Percentiles rank a stretch among this genome's conserved stretches.
phyloP scores from a whole-genome alignment of 495 filamentous ascomycete species.

The Aspergillus coremiiformis region DNA sequence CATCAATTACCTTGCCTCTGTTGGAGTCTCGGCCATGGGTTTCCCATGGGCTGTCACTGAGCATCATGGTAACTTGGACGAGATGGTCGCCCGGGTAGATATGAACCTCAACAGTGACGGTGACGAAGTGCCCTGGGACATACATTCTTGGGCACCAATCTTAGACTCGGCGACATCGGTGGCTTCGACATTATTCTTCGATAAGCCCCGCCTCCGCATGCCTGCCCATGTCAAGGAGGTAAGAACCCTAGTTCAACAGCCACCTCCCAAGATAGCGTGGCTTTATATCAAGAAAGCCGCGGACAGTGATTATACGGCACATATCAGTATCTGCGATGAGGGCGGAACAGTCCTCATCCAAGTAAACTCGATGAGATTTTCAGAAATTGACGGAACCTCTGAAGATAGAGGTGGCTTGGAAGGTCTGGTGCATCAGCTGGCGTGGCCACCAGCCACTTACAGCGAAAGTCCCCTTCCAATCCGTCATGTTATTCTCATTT shows the following conservation, averaged over 20 bases:
- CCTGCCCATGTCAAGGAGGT: constrained; percentile 23
- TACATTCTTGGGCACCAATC: constrained; percentile 36
- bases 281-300: not conserved
- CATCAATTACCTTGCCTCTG: constrained; percentile 32
- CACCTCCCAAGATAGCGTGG: not conserved
- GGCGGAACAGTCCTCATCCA: constrained; percentile 21
- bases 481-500: constrained; percentile 18
- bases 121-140: constrained; percentile 22
- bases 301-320: not conserved
- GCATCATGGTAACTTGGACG: constrained; percentile 30
- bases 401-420: constrained; percentile 19
- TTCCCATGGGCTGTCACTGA: constrained; percentile 40
- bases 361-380: constrained; percentile 26
- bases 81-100: constrained; percentile 41
- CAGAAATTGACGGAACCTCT: constrained; percentile 28
- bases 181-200: constrained; percentile 38
- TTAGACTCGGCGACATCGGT: constrained; percentile 42
- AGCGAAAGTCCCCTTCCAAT: constrained; percentile 14
- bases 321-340: constrained; percentile 15
- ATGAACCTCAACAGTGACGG: constrained; percentile 6
- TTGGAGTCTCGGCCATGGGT: constrained; percentile 37
- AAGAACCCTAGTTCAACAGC: not conserved
- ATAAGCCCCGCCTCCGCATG: constrained; percentile 37
- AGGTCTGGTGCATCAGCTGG: constrained; percentile 24
- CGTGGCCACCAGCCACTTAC: constrained; percentile 23